Evolutionary conservation across 352 stramenopile genomes (phyloP), one percentile per base, ranked within the genome.

Genomic region (Globisporangium echinulatum): DNA sequence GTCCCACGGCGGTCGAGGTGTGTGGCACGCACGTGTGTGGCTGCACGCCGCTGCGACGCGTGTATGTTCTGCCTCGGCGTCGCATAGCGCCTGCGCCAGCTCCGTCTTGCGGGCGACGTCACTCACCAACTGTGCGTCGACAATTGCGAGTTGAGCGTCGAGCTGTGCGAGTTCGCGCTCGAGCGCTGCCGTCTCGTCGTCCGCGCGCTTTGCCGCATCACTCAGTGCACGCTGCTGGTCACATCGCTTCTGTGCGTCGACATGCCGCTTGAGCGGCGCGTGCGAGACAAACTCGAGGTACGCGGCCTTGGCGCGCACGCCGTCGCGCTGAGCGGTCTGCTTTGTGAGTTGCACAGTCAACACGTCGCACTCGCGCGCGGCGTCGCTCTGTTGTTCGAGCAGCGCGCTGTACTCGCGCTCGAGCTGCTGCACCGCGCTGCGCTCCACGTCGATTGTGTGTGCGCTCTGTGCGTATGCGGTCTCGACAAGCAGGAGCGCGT

Each of bases 1-100:
- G 54, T 84, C 74, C 81, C 83, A 91, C 37, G 70, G 56, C 4
- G 83, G 83, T 8, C 83, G 74, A 5, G 83, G 83, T 7, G 83
- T 91, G 60, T 91, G 82, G 61, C 81, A 90, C 13, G 66, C 58
- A 33, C 75, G 71, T 0, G 75, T 69, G 37, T 71, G 59, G 8
- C 73, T 48, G 54, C 56, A 75, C 1, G 64, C 57, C 15, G 59
- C 42, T 17, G 75, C 66, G 0, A 70, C 64, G 25, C 56, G 54
- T 5, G 85, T 68, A 2, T 66, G 72, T 15, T 70, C 58, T 0
- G 57, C 51, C 52, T 66, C 57, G 5, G 68, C 66, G 1, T 79
- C 66, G 0, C 39, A 42, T 0, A 87, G 36, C 33, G 61, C 44
- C 0, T 13, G 39, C 37, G 74, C 61, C 0, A 70, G 46, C 2